phyloP scores from a whole-genome alignment of 176 grass and related monocot genomes.

The Leersia perrieri region DNA sequence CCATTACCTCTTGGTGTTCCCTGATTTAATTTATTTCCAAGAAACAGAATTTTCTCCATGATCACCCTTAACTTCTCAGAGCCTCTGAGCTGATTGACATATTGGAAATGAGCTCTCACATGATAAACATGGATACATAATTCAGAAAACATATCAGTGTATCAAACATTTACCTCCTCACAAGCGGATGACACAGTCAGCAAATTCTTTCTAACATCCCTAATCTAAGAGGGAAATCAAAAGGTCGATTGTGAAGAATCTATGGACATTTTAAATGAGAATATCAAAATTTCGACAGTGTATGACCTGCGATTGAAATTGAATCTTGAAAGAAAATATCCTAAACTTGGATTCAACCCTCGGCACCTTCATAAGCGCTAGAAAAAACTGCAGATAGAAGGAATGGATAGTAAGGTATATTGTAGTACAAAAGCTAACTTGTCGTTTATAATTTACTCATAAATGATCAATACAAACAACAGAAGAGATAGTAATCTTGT shows the following conservation, averaged over 20 bases:
- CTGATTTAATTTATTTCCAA: slow-evolving; percentile 94
- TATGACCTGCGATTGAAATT: slow-evolving; percentile 82
- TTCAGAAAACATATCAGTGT: not conserved
- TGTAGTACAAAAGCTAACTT: slow-evolving; percentile 11
- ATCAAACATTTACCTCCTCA: slow-evolving; percentile 77
- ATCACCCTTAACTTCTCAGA: slow-evolving; percentile 95
- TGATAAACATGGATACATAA: slow-evolving; percentile 26
- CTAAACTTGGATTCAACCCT: slow-evolving; percentile 89
- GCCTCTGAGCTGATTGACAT: slow-evolving; percentile 59
- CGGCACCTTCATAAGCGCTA: slow-evolving; percentile 98
- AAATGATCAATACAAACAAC: not conserved
- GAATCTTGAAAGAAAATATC: slow-evolving; percentile 96
- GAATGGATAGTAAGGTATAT: slow-evolving; percentile 6
- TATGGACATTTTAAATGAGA: slow-evolving; percentile 29
- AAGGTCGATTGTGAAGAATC: slow-evolving; percentile 32
- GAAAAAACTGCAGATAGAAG: slow-evolving; percentile 65
- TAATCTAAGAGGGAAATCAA: slow-evolving; percentile 63
- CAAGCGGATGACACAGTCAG: slow-evolving; percentile 66
- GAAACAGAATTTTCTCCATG: slow-evolving; percentile 89
- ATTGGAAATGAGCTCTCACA: slow-evolving; percentile 28
- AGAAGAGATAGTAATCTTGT: slow-evolving; percentile 2
- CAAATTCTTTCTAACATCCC: slow-evolving; percentile 83
- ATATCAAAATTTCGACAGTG: slow-evolving; percentile 2
- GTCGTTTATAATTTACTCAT: not conserved
- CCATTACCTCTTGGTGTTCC: slow-evolving; percentile 88